Conservation (phyloP, 2,329 filamentous ascomycete species). For the Lachnellula hyalina region DNA sequence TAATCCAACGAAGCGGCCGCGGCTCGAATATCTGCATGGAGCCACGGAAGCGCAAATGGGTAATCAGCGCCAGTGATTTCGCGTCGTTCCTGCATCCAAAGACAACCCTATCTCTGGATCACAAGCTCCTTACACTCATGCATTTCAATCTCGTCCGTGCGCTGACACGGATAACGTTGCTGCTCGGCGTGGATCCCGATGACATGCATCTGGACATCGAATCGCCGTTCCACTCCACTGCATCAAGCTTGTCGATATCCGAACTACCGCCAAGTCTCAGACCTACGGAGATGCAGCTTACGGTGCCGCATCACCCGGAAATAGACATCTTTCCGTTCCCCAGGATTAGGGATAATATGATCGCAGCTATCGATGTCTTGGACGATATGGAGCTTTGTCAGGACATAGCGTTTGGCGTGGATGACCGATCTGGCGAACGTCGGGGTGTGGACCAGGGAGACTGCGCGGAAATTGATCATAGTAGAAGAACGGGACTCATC, state of each 20-base stretch:
- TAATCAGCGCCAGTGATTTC: constrained; percentile 6
- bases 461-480: background rate
- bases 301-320: constrained; percentile 37
- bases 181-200: constrained; percentile 22
- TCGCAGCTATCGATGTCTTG: constrained; percentile 29
- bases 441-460: background rate
- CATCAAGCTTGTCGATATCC: background rate
- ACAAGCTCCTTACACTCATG: constrained; percentile 31
- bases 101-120: constrained; percentile 15
- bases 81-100: background rate
- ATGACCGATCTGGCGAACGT: background rate
- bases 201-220: constrained; percentile 14
- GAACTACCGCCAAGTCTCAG: constrained; percentile 22
- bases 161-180: constrained; percentile 30
- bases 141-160: constrained; percentile 37
- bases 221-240: constrained; percentile 14
- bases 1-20: no score
- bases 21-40: no score
- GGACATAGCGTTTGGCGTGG: constrained; percentile 33
- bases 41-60: background rate
- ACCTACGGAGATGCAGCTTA: constrained; percentile 36
- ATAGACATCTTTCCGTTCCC: constrained; percentile 35
- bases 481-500: constrained; percentile 33
- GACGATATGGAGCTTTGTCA: constrained; percentile 34
- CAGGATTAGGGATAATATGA: constrained; percentile 36